phyloP scores from a whole-genome alignment of 2,329 filamentous ascomycete genomes.

The Curvularia sp. region DNA sequence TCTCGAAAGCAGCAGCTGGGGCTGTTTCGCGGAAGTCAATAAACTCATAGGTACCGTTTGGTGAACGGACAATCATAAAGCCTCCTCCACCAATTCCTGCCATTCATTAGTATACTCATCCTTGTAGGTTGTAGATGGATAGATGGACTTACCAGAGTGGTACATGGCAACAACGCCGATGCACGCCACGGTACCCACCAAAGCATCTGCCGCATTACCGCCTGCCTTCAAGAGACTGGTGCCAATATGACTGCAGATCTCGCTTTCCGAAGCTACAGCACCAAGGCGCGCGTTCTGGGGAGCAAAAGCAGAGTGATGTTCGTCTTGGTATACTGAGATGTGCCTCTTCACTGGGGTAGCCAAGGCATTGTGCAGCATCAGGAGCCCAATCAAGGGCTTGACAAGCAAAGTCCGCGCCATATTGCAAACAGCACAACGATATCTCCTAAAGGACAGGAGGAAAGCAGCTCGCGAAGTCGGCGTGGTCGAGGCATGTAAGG shows the following conservation, averaged over 20 bases:
- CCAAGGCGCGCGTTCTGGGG: slow-evolving; percentile 46
- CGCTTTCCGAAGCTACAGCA: slow-evolving; percentile 57
- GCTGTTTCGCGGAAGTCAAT: slow-evolving; percentile 92
- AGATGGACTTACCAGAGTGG: slow-evolving; percentile 45
- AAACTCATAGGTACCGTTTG: slow-evolving; percentile 79
- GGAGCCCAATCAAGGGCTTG: slow-evolving; percentile 34
- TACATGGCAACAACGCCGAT: slow-evolving; percentile 60
- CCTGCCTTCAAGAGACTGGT: slow-evolving; percentile 55
- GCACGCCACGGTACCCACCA: slow-evolving; percentile 58
- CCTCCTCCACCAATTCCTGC: slow-evolving; percentile 85
- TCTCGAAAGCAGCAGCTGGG: slow-evolving; percentile 77
- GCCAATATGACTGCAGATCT: slow-evolving; percentile 57
- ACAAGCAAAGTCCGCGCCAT: slow-evolving; percentile 35
- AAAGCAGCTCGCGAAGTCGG: slow-evolving; percentile 16
- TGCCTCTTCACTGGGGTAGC: slow-evolving; percentile 32
- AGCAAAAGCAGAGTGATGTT: slow-evolving; percentile 7
- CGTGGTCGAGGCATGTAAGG: slow-evolving; percentile 10
- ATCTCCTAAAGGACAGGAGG: slow-evolving; percentile 18
- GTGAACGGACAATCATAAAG: slow-evolving; percentile 80
- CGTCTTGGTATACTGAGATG: slow-evolving; percentile 14
- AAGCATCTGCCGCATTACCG: slow-evolving; percentile 61
- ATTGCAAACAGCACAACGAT: slow-evolving; percentile 10
- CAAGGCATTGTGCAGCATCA: slow-evolving; percentile 39
- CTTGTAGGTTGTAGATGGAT: neutral
- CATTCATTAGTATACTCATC: slow-evolving; percentile 9